Base-by-base conservation (phyloP, 305 asterid species). In the Fraxinus latifolia region DNA sequence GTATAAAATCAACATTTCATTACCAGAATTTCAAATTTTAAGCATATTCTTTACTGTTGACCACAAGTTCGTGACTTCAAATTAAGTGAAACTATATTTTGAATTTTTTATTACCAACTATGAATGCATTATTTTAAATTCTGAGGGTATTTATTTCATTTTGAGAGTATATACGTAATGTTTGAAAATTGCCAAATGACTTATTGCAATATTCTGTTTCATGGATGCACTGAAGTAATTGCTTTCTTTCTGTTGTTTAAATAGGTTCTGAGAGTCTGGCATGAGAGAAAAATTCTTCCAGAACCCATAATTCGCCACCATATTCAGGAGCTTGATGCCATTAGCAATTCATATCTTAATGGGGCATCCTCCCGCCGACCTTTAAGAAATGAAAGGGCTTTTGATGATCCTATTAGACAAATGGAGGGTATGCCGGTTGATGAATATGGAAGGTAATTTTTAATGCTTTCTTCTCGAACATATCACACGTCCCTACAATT, bases 181-280 rank as follows among this genome's bases (percentile, higher is more conserved):
- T 70, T 31, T 70, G 42, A 12, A 70, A 65, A 70, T 31, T 70
- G 39, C 17, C 75, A 70, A 70, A 70, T 0, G 23, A 31, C 15
- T 70, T 79, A 3, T 33, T 17, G 21, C 67, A 76, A 77, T 74
- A 32, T 17, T 82, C 67, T 44, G 42, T 44, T 84, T 42, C 0
- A 11, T 73, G 55, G 65, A 67, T 55, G 7, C 53, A 27, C 8
- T 9, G 74, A 68, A 9, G 27, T 68, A 19, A 75, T 55, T 55
- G 27, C 25, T 89, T 75, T 65, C 72, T 78, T 47, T 76, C 79
- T 77, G 60, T 81, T 76, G 65, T 7, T 81, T 83, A 71, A 83
- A 79, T 87, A 95, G 98, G 98, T 95, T 88, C 87, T 95, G 89
- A 93, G 86, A 89, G 98, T 93, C 79, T 95, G 98, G 98, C 97